Evolutionary conservation across 2,329 filamentous ascomycete genomes (phyloP), one percentile per base, ranked within the genome.

Genomic region (Daldinia sp.): DNA sequence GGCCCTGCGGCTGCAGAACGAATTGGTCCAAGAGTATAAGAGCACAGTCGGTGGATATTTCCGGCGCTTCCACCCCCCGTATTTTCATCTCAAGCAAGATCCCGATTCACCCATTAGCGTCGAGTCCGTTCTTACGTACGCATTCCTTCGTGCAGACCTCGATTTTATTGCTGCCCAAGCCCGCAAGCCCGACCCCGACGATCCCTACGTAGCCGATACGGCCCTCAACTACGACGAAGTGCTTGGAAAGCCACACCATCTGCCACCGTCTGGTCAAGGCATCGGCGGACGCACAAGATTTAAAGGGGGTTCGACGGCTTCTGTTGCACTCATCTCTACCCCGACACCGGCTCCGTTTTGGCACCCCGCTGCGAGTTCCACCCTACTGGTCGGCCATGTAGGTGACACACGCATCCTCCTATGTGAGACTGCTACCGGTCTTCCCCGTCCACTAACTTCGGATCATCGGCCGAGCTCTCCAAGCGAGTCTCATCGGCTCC

Each of bases 401-500:
- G 95, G 95, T 63, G 95, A 99, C 76, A 97, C 93, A 1, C 88
- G 95, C 53, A 90, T 97, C 63, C 82, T 99, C 2, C 87, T 99
- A 29, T 98, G 94, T 79, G 90, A 93, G 56, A 97, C 94, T 0
- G 84, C 85, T 11, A 94, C 92, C 0, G 95, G 95, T 5, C 83
- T 88, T 43, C 89, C 94, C 0, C 85, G 91, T 1, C 91, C 94
- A 0, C 77, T 97, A 34, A 98, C 95, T 0, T 92, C 90, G 17
- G 93, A 97, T 75, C 95, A 99, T 77, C 95, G 97, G 75, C 94
- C 95, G 0, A 91, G 89, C n/a, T 87, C 91, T 3, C 95, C 95
- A 0, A 83, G 88, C 57, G 95, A 99, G 80, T 89, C 90, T 8
- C 89, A 87, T 39, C 87, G 95, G 6, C 84, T 99, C 21, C 90